Evolutionary conservation across 1,284 basidiomycete species (phyloP), one percentile per base, ranked within the genome.

Genomic region (Exobasidium rhododendri): DNA sequence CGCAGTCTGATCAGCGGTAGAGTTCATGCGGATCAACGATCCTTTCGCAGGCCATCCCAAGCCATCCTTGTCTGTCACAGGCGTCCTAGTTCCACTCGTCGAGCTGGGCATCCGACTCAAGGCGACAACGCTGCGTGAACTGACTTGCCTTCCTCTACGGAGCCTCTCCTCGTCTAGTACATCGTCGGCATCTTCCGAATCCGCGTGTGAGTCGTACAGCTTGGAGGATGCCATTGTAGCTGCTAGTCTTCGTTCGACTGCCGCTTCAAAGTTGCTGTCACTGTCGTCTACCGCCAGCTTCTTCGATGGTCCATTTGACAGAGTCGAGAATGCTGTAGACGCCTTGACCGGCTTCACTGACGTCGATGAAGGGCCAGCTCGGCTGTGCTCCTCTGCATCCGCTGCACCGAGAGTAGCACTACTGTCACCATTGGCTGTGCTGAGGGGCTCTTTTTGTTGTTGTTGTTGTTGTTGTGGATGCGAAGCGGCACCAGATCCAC

Each of bases 21-120:
- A 67, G 50, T 76, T 66, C 46, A 76, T 65, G 2, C 77, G 67
- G 28, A 72, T 60, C 11, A 79, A 65, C 0, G 75, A 75, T 3
- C 67, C 65, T 61, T 78, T 77, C 20, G 71, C 68, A 0, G 77
- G 77, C 76, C 76, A 79, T 6, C 77, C 77, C 7, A 79, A 66
- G 0, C 77, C 77, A 56, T 77, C 66, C 49, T 70, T 67, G 46
- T 79, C 74, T 54, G 78, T 73, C 4, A 78, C 76, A 4, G 77
- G 72, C 0, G 73, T 75, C 13, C 64, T 47, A 1, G 63, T 56
- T 4, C 73, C 71, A 2, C 64, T 65, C 11, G 11, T 65, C 31
- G 6, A 63, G 30, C 47, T 50, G 22, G 20, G 52, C 64, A 70
- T 3, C 66, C 57, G n/a, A 24, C 20, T 24, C 47, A 50, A 24